Evolutionary conservation across 169 alveolate genomes (phyloP).

Genomic region (Hepatocystis sp.): DNA sequence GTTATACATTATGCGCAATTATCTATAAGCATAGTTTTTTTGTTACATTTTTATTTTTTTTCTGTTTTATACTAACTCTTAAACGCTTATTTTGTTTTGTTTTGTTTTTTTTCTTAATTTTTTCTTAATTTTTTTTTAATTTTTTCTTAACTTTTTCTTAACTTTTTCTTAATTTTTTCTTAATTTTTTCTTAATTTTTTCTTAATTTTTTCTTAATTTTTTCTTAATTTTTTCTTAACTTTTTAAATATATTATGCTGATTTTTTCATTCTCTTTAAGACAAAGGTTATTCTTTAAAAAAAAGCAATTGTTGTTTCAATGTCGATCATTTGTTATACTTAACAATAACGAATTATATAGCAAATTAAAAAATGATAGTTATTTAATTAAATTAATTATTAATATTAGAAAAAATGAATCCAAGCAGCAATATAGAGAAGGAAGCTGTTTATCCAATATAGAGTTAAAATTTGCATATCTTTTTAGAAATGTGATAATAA

Average conservation of each 20-base stretch:
- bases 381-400: slow-evolving; percentile 26
- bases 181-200: no score
- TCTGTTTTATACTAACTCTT: no score
- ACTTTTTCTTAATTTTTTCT: no score
- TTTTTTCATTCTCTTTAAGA: no score
- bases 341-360: slow-evolving; percentile 19
- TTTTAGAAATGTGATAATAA: slow-evolving; percentile 30
- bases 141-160: no score
- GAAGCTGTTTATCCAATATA: neutral
- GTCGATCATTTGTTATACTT: slow-evolving; percentile 5
- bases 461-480: slow-evolving; percentile 36
- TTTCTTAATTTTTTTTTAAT: no score
- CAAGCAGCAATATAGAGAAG: slow-evolving; percentile 3
- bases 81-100: no score
- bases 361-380: slow-evolving; percentile 32
- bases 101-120: no score
- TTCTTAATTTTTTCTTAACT: neutral
- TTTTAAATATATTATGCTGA: no score
- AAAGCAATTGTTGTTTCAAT: neutral
- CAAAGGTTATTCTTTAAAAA: neutral
- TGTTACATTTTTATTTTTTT: no score
- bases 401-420: slow-evolving; percentile 13
- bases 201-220: neutral
- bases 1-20: no score
- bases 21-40: no score